phyloP scores from a whole-genome alignment of 495 filamentous ascomycete species.

The Margaritispora aquatica region DNA sequence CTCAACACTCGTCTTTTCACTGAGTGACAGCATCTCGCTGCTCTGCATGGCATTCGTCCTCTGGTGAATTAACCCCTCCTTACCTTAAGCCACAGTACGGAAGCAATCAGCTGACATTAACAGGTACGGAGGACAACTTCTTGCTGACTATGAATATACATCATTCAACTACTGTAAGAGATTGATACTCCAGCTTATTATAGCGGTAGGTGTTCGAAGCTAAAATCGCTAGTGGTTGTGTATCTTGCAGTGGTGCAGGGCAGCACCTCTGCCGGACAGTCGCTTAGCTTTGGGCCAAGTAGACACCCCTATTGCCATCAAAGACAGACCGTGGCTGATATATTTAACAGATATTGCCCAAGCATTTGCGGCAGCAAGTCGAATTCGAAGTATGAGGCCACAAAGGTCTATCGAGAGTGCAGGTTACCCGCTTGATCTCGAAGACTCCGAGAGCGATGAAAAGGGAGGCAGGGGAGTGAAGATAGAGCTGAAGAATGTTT shows the following conservation, averaged over 20 bases:
- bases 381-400: conserved; percentile 35
- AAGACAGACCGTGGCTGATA: not conserved
- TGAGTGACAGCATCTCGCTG: conserved; percentile 44
- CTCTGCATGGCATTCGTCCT: conserved; percentile 54
- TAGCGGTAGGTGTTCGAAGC: too few species aligned
- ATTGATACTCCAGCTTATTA: too few species aligned
- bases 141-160: conserved; percentile 23
- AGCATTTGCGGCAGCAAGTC: conserved; percentile 47
- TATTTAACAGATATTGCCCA: conserved; percentile 41
- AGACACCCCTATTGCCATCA: not conserved
- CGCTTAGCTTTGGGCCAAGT: conserved; percentile 30
- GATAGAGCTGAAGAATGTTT: conserved; percentile 47
- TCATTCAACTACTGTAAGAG: conserved; percentile 32
- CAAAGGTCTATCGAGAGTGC: not conserved
- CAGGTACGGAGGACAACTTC: conserved; percentile 27
- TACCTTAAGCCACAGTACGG: not conserved
- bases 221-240: conserved; percentile 32
- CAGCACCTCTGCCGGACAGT: conserved; percentile 22
- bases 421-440: conserved; percentile 20
- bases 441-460: conserved; percentile 30
- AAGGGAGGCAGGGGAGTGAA: conserved; percentile 33
- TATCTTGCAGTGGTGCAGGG: conserved; percentile 29
- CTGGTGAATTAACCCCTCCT: too few species aligned
- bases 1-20: conserved; percentile 44
- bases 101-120: conserved; percentile 15